Base-by-base conservation (phyloP, 208 protist species). In the Vickermania ingenoplastis region DNA sequence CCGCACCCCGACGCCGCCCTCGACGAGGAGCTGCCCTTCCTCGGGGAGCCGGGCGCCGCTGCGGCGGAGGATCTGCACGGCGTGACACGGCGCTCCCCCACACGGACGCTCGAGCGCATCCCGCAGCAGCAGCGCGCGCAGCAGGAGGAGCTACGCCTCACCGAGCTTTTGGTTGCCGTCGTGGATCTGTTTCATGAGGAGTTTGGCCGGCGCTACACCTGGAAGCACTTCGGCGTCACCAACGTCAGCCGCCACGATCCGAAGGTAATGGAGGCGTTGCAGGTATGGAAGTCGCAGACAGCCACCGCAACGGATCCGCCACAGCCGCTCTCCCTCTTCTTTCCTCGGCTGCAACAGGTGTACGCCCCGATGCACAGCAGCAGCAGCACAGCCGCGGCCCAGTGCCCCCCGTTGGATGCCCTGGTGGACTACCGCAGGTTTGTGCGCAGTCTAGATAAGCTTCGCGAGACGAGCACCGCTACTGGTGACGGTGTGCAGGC, bases 141-240 rank as follows among this genome's bases (percentile, higher is more conserved):
- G 5, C 64, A 59, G 0, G 75, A 67, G 49, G 81, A 91, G 63
- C 56, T 91, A 64, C 52, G 67, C 25, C 61, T 93, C 25, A 85
- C 85, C 52, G 52, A 76, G 26, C 61, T 61, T 13, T 45, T 91
- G n/a, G 69, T 84, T 45, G 55, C 67, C 49, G 71, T 57, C 13
- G 36, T 45, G 36, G 17, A 17, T 17, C 36, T 45, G 11, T 93
- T 93, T 57, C 69, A 73, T 24, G 77, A 87, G 36, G 73, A 72
- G 3, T 93, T 90, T 68, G 86, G 86, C 1, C 80, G 83, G 67
- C 81, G 82, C 49, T 79, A 86, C 59, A 81, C 83, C 41, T 83
- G 69, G 72, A 62, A 55, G 3, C 86, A 87, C 62, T 59, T 93
- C 30, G 86, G 86, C 13, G 75, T 66, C 24, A 88, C 77, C n/a